Percentiles rank a stretch among this genome's conserved stretches.
phyloP scores from a whole-genome alignment of 805 yeast species.

The Isabelozyma pseudorhagii region DNA sequence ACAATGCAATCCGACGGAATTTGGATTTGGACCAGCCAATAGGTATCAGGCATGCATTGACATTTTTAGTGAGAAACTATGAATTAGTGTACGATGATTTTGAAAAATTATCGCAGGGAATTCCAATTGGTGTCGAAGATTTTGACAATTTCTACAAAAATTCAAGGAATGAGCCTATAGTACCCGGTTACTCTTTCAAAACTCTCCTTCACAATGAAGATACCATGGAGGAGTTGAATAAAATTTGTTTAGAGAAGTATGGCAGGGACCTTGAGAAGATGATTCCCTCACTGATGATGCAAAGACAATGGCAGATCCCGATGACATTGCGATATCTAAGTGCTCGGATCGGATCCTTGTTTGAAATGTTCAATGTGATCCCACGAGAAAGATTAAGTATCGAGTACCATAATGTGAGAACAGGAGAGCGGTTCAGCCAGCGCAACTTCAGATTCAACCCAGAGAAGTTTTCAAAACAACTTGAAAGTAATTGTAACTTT shows the following conservation, averaged over 20 bases:
- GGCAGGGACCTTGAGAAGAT: conserved; percentile 23
- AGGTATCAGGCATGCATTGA: conserved; percentile 35
- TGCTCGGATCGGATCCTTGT: conserved; percentile 38
- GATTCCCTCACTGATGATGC: conserved; percentile 7
- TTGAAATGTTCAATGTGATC: conserved; percentile 39
- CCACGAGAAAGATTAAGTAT: conserved; percentile 41
- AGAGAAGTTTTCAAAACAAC: conserved; percentile 20
- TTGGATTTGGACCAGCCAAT: conserved; percentile 50
- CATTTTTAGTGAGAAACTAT: conserved; percentile 34
- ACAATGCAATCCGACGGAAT: conserved; percentile 45
- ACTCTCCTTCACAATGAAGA: neutral
- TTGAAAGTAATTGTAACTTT: conserved; percentile 37
- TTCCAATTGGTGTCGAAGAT: conserved; percentile 34
- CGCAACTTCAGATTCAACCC: conserved; percentile 36
- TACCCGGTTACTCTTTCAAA: neutral
- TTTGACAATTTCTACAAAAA: conserved; percentile 28
- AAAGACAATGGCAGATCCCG: conserved; percentile 46
- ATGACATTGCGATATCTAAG: conserved; percentile 58
- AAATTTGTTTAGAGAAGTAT: conserved; percentile 1
- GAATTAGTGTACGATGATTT: conserved; percentile 41
- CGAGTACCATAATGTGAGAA: conserved; percentile 45
- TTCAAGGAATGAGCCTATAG: neutral
- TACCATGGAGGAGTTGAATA: conserved; percentile 8
- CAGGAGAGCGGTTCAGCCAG: conserved; percentile 35
- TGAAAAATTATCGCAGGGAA: conserved; percentile 44